Conservation (phyloP, 768 basidiomycete genomes). For the Pholiota conissans region DNA sequence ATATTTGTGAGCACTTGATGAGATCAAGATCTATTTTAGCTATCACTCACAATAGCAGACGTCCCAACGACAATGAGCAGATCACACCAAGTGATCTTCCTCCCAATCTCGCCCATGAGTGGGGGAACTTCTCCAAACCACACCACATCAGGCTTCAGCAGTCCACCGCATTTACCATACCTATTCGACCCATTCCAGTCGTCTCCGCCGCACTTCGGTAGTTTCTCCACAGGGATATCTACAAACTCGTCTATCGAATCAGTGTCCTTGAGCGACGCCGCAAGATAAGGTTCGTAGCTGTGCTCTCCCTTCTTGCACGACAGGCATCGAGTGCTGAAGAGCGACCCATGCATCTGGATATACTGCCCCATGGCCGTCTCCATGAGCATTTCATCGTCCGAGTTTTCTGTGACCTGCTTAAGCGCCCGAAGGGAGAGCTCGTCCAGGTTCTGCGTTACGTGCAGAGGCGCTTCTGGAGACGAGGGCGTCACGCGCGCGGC, state of each 20-base stretch:
- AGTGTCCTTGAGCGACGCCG: background rate
- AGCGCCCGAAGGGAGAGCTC: constrained; percentile 34
- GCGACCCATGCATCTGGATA: constrained; percentile 51
- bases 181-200: too few species aligned
- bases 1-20: background rate
- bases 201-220: background rate
- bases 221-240: background rate
- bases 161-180: constrained; percentile 31
- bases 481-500: constrained; percentile 29
- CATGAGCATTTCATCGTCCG: too few species aligned
- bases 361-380: background rate
- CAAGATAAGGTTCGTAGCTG: background rate
- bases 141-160: constrained; percentile 41
- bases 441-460: constrained; percentile 48
- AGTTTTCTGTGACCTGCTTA: constrained; percentile 14
- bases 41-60: constrained; percentile 33
- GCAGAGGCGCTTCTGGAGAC: constrained; percentile 24
- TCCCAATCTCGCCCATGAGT: constrained; percentile 32
- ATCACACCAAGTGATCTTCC: constrained; percentile 33
- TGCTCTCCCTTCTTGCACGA: background rate
- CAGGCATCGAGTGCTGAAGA: constrained; percentile 43
- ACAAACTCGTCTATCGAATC: background rate
- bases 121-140: constrained; percentile 45
- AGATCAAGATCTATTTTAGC: background rate
- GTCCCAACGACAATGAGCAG: constrained; percentile 45